A percentile compares a stretch with the other conserved stretches of the same genome.
Evolutionary conservation across 495 filamentous ascomycete genomes (phyloP).

Genomic region (Aspergillus nanangensis): DNA sequence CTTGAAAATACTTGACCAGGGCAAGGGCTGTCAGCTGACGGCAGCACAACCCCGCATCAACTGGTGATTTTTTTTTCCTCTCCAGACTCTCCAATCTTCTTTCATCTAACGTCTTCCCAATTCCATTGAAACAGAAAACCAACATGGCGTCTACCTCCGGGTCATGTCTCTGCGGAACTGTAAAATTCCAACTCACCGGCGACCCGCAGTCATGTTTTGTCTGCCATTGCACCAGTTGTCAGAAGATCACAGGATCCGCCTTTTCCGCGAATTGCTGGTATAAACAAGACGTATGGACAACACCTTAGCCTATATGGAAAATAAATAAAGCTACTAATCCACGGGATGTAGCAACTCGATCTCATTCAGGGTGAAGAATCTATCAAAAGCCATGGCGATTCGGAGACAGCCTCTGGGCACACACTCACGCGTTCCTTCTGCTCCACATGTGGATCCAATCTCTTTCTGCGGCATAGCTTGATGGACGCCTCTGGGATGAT

Average conservation of each 20-base stretch:
- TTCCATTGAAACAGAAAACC: not conserved
- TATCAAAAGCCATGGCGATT: slow-evolving; percentile 6
- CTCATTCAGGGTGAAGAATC: slow-evolving; percentile 4
- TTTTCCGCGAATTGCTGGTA: slow-evolving; percentile 11
- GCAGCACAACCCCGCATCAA: too few relatives aligned
- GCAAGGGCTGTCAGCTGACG: too few relatives aligned
- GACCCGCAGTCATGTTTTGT: not conserved
- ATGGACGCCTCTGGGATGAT: not conserved
- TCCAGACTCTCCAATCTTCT: too few relatives aligned
- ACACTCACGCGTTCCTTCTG: slow-evolving; percentile 12
- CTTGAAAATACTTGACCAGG: too few relatives aligned
- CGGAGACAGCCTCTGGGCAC: not conserved
- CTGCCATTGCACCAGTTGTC: slow-evolving; percentile 15
- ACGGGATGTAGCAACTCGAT: slow-evolving; percentile 1
- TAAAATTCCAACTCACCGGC: slow-evolving; percentile 6
- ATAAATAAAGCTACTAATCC: not conserved
- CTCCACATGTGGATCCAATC: slow-evolving; percentile 8
- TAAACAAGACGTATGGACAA: not conserved
- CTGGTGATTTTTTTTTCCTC: too few relatives aligned
- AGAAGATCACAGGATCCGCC: slow-evolving; percentile 6
- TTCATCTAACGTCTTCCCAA: too few relatives aligned
- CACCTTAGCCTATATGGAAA: not conserved
- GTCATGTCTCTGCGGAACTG: slow-evolving; percentile 7
- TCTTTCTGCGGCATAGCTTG: slow-evolving; percentile 1
- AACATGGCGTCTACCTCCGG: slow-evolving; percentile 1